Percentiles rank a stretch among this genome's conserved stretches.
These are phyloP conservation scores for Anisogramma anomala DNA, from an alignment of 2,329 filamentous ascomycete species.

Conservation along the genomic window DNA sequence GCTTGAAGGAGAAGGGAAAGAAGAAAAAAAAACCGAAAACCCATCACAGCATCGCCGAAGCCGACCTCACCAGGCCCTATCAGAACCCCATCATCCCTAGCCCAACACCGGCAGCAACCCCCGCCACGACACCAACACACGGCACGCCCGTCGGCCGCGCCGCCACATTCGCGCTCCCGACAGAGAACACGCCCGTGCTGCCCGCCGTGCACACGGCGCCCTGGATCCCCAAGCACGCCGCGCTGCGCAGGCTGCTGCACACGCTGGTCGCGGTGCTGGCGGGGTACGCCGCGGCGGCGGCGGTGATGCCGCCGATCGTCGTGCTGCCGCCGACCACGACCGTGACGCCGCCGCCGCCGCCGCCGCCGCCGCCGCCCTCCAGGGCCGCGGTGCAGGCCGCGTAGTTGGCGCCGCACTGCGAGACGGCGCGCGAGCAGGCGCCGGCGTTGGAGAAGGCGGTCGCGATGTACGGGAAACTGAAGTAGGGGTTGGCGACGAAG, in stretches of 20 bases:
- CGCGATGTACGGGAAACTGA: conserved; percentile 47
- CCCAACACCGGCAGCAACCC: conserved; percentile 16
- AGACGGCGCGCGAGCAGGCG: conserved; percentile 40
- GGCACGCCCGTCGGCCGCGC: conserved; percentile 18
- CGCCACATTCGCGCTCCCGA: conserved; percentile 18
- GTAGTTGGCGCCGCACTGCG: conserved; percentile 43
- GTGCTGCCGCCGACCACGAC: conserved; percentile 44
- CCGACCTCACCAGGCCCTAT: too few relatives aligned
- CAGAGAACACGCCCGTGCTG: conserved; percentile 19
- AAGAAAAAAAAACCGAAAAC: too few relatives aligned
- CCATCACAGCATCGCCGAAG: too few relatives aligned
- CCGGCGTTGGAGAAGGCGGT: conserved; percentile 39
- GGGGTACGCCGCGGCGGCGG: conserved; percentile 27
- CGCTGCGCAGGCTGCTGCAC: conserved; percentile 43
- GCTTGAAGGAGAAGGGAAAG: too few relatives aligned
- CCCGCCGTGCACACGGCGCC: conserved; percentile 28
- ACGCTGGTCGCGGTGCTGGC: conserved; percentile 37
- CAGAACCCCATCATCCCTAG: conserved; percentile 13
- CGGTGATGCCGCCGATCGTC: conserved; percentile 29
- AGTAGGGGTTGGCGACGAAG: conserved; percentile 46
- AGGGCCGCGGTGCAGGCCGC: conserved; percentile 40
- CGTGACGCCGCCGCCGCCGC: conserved; percentile 35
- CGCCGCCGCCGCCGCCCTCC: conserved; percentile 23
- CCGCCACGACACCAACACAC: conserved; percentile 18
- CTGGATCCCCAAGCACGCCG: conserved; percentile 37